Evolutionary conservation across 352 stramenopile genomes (phyloP).

Genomic region (Phytopythium montanum): DNA sequence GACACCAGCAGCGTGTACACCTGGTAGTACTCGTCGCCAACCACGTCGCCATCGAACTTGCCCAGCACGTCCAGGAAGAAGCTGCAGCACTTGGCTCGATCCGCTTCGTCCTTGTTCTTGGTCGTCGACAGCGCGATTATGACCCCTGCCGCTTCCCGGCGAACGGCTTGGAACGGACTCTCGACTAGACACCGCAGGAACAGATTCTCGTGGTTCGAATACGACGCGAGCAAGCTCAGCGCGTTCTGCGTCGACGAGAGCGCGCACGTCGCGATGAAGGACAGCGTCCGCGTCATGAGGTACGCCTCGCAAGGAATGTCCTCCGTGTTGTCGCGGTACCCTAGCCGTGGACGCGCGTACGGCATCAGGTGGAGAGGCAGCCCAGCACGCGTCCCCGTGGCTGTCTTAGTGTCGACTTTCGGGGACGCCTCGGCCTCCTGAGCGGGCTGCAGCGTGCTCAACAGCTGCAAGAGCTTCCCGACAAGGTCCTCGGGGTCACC

Average conservation of each 20-base stretch:
- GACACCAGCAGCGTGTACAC: slow-evolving; percentile 58
- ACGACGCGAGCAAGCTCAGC: slow-evolving; percentile 33
- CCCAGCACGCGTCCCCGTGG: slow-evolving; percentile 7
- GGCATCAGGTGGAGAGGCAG: slow-evolving; percentile 23
- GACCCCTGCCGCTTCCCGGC: slow-evolving; percentile 36
- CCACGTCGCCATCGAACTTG: slow-evolving; percentile 36
- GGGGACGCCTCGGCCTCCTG: slow-evolving; percentile 6
- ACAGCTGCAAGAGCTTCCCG: slow-evolving; percentile 35
- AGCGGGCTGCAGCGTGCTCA: slow-evolving; percentile 28
- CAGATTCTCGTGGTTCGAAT: slow-evolving; percentile 31
- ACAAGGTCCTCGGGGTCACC: slow-evolving; percentile 29
- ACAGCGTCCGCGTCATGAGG: slow-evolving; percentile 50
- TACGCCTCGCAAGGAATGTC: slow-evolving; percentile 47
- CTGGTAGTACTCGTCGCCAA: slow-evolving; percentile 58
- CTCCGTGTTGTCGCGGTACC: slow-evolving; percentile 44
- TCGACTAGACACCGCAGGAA: slow-evolving; percentile 44
- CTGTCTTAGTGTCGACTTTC: neutral
- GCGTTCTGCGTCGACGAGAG: slow-evolving; percentile 27
- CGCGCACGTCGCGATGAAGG: slow-evolving; percentile 39
- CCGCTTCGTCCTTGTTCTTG: slow-evolving; percentile 39
- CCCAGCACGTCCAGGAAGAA: slow-evolving; percentile 50
- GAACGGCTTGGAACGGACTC: slow-evolving; percentile 42
- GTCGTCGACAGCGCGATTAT: slow-evolving; percentile 40
- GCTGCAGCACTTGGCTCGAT: slow-evolving; percentile 38
- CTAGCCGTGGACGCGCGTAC: slow-evolving; percentile 34